Conservation (phyloP, 129 eudicot species). For the Centrapalus pauciflorus region DNA sequence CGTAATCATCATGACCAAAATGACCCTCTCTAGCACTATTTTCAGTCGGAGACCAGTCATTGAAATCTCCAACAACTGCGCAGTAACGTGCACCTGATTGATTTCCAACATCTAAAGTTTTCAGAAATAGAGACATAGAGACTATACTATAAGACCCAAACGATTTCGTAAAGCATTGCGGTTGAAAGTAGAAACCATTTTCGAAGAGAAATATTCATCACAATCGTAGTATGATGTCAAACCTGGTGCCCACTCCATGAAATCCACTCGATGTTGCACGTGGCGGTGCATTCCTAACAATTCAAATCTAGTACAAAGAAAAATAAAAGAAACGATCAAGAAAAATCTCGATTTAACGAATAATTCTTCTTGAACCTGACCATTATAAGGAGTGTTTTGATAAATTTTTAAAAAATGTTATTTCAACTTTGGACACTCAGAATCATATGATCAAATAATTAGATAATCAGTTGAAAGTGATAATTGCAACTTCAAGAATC, state of each 20-base stretch:
- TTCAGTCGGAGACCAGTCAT: constrained; percentile 93
- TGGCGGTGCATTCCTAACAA: constrained; percentile 86
- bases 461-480: too few species aligned
- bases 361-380: neutral
- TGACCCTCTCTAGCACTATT: constrained; percentile 87
- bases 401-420: constrained; percentile 1
- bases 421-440: neutral
- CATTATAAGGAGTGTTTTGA: neutral
- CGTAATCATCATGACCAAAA: constrained; percentile 92
- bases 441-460: neutral
- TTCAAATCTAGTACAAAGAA: constrained; percentile 46
- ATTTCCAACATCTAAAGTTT: constrained; percentile 5
- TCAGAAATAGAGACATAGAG: neutral
- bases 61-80: constrained; percentile 87
- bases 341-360: neutral
- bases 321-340: neutral
- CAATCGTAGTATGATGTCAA: constrained; percentile 7
- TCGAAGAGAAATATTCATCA: neutral
- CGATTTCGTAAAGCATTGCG: too few species aligned
- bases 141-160: too few species aligned
- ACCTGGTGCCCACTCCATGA: constrained; percentile 99
- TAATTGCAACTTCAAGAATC: too few species aligned
- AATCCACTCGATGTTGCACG: constrained; percentile 91
- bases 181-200: neutral
- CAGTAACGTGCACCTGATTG: constrained; percentile 90